These are phyloP conservation scores for Ophiocordyceps unilateralis DNA, from an alignment of 2,329 filamentous ascomycete genomes.

Conservation along the genomic window DNA sequence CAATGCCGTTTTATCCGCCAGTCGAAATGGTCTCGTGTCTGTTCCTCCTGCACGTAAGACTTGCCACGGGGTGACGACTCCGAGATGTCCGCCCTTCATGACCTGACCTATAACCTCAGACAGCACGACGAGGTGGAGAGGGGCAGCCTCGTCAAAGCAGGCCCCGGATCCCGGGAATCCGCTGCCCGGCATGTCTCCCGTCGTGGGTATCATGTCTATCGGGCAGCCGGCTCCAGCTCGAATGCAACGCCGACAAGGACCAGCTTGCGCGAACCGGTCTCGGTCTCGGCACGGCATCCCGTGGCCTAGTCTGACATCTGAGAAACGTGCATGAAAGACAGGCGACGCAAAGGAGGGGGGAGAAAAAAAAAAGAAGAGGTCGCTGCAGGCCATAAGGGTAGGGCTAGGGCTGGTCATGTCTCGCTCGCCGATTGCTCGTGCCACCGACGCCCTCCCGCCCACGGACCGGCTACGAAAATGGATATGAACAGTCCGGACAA, in stretches of 20 bases:
- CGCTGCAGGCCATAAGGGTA: background rate
- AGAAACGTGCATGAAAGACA: conserved; percentile 13
- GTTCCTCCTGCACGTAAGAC: too few relatives aligned
- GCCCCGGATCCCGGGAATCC: too few relatives aligned
- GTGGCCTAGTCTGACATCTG: conserved; percentile 13
- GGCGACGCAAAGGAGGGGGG: conserved; percentile 14
- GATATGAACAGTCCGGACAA: too few relatives aligned
- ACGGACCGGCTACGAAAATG: background rate
- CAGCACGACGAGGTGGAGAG: too few relatives aligned
- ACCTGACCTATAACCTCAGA: too few relatives aligned
- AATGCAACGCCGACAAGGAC: conserved; percentile 10
- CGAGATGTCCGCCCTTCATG: too few relatives aligned
- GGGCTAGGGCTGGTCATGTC: background rate
- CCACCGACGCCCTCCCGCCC: background rate
- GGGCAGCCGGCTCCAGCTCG: conserved; percentile 13
- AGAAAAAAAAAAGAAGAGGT: conserved; percentile 1
- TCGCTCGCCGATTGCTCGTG: background rate
- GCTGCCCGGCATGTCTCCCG: too few relatives aligned
- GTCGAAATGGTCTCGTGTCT: too few relatives aligned
- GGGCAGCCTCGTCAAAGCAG: too few relatives aligned
- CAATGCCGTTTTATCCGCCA: background rate
- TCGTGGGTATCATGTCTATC: too few relatives aligned
- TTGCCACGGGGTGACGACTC: background rate
- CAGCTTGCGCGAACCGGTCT: conserved; percentile 13
- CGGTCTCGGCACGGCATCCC: conserved; percentile 5